phyloP scores from a whole-genome alignment of 2,329 filamentous ascomycete genomes.

The Cytospora piceae region DNA sequence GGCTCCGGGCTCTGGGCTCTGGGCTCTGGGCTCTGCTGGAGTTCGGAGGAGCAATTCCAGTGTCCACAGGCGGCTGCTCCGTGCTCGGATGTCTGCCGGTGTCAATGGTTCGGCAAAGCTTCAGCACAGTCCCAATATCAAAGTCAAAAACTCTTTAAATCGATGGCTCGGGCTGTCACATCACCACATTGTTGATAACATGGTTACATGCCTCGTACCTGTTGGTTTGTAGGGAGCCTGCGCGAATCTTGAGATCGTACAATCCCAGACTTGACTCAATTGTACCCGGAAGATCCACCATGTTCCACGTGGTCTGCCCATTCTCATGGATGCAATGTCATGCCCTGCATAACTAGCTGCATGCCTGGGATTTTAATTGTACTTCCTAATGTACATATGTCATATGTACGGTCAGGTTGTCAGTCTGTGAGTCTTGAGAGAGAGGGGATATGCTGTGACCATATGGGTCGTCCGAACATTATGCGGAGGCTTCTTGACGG shows the following conservation, averaged over 20 bases:
- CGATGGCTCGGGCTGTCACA: background rate
- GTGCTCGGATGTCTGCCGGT: conserved; percentile 13
- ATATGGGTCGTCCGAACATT: background rate
- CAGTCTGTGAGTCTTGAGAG: background rate
- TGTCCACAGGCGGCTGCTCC: conserved; percentile 9
- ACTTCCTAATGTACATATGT: background rate
- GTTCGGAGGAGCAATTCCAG: background rate
- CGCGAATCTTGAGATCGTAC: background rate
- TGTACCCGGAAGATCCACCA: conserved; percentile 15
- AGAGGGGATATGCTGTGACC: background rate
- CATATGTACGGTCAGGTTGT: background rate
- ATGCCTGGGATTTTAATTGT: conserved; percentile 8
- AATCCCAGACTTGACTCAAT: no score
- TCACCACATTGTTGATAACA: background rate
- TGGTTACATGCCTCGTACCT: background rate
- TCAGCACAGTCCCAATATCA: background rate
- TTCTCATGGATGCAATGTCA: conserved; percentile 18
- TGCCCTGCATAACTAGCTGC: conserved; percentile 22
- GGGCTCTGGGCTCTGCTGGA: no score
- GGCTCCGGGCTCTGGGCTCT: no score
- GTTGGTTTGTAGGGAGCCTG: background rate
- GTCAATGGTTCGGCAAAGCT: background rate
- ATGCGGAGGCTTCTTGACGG: background rate
- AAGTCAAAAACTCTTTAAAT: background rate
- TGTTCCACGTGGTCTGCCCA: conserved; percentile 16